Evolutionary conservation across 2,329 filamentous ascomycete species (phyloP).

Genomic region (Aspergillus nomiae): DNA sequence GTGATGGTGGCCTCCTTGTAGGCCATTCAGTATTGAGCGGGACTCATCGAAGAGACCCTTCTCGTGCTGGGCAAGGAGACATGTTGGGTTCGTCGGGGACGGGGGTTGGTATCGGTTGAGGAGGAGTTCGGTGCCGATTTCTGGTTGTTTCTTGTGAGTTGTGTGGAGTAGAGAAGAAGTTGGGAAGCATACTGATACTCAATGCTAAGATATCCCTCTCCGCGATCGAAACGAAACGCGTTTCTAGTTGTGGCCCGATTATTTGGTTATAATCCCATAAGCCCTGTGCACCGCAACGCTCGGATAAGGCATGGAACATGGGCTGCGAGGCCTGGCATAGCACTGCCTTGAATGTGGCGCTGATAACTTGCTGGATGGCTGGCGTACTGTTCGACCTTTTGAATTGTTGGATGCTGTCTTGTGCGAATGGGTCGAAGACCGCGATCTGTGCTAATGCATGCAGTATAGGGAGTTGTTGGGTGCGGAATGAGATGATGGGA

Average conservation of each 20-base stretch:
- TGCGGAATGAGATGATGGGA: slow-evolving; percentile 24
- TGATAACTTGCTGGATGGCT: not conserved
- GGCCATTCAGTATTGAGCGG: not conserved
- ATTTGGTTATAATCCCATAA: slow-evolving; percentile 19
- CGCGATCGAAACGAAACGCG: slow-evolving; percentile 8
- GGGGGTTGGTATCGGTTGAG: slow-evolving; percentile 24
- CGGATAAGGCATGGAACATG: slow-evolving; percentile 18
- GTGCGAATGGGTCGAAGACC: slow-evolving; percentile 21
- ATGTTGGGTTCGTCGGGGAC: slow-evolving; percentile 7
- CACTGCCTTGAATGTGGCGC: not conserved
- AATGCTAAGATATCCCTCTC: slow-evolving; percentile 23
- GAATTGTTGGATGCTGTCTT: not conserved
- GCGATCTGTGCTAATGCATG: slow-evolving; percentile 21
- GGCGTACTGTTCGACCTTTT: slow-evolving; percentile 1
- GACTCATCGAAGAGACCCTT: not conserved
- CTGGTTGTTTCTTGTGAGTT: slow-evolving; percentile 9
- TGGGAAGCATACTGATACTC: slow-evolving; percentile 19
- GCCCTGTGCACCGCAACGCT: slow-evolving; percentile 19
- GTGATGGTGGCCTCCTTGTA: not conserved
- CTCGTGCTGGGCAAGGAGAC: slow-evolving; percentile 13
- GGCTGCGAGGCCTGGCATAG: not conserved
- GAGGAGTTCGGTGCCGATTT: slow-evolving; percentile 25
- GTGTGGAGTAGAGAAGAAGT: not conserved
- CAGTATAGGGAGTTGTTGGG: slow-evolving; percentile 27
- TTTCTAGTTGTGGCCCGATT: slow-evolving; percentile 12